phyloP scores from a whole-genome alignment of 2,329 filamentous ascomycete species.

The Penicillium sp. region DNA sequence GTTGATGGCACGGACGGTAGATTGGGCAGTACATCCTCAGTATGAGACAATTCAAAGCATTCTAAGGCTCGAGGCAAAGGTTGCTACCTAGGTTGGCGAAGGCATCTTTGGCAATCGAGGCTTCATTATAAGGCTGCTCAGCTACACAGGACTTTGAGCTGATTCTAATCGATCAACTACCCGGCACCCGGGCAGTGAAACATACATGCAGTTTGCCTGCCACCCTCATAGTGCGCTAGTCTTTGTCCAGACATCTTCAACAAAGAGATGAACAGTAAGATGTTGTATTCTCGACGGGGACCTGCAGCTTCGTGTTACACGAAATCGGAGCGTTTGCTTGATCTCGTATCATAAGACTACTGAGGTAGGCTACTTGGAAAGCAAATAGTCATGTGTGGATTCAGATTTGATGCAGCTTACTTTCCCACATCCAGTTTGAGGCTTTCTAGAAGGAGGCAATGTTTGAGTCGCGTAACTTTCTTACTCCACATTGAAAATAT shows the following conservation, averaged over 20 bases:
- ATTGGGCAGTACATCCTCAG: background rate
- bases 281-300: background rate
- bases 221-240: background rate
- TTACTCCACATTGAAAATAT: slow-evolving; percentile 26
- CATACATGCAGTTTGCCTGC: slow-evolving; percentile 3
- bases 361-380: background rate
- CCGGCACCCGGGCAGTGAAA: background rate
- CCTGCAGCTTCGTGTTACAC: slow-evolving; percentile 8
- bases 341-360: background rate
- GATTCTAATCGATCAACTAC: background rate
- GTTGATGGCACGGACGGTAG: background rate
- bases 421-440: background rate
- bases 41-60: background rate
- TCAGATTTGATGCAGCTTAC: background rate
- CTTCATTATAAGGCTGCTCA: background rate
- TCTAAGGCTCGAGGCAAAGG: too few relatives aligned
- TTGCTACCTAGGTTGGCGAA: background rate
- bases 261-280: background rate
- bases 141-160: background rate
- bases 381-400: background rate
- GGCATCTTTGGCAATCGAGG: background rate
- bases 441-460: background rate
- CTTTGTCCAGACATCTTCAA: background rate
- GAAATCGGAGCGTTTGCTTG: slow-evolving; percentile 3
- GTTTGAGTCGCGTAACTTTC: background rate